Conservation (phyloP, 352 stramenopile genomes). For the Pythium insidiosum region DNA sequence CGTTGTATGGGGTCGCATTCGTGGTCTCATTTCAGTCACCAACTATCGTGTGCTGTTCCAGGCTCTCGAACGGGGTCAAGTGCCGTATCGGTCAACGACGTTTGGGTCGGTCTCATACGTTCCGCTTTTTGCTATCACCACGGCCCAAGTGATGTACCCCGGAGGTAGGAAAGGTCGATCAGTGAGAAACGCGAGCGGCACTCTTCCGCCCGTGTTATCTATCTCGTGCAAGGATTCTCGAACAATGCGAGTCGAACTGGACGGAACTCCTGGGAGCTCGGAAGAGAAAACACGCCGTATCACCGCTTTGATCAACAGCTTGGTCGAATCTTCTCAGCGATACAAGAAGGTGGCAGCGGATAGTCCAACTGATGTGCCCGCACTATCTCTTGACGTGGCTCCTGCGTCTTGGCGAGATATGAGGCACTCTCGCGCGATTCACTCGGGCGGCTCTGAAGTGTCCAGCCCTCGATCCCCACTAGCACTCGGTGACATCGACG, state of each 20-base stretch:
- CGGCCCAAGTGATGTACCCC: conserved; percentile 48
- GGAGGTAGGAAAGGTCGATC: no score
- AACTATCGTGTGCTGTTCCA: conserved; percentile 78
- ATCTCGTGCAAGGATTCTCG: conserved; percentile 80
- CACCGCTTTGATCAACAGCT: conserved; percentile 33
- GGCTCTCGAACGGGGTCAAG: conserved; percentile 38
- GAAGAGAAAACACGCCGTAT: conserved; percentile 47
- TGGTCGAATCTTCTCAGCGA: conserved; percentile 51
- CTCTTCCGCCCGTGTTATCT: conserved; percentile 34
- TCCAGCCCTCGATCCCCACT: no score
- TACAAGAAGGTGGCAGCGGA: conserved; percentile 24
- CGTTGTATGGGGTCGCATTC: conserved; percentile 54
- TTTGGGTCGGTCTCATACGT: conserved; percentile 53
- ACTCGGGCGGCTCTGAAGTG: no score
- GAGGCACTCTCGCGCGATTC: no score
- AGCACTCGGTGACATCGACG: no score
- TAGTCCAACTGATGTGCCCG: not conserved
- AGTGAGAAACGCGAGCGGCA: no score
- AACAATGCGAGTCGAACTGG: conserved; percentile 58
- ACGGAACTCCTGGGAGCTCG: conserved; percentile 31
- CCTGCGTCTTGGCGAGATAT: no score
- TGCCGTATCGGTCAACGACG: conserved; percentile 25
- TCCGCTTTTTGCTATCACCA: conserved; percentile 64
- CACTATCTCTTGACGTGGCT: conserved; percentile 2
- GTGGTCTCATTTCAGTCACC: conserved; percentile 52